Conservation (phyloP, 345 rosid genomes). For the Kernera saxatilis region DNA sequence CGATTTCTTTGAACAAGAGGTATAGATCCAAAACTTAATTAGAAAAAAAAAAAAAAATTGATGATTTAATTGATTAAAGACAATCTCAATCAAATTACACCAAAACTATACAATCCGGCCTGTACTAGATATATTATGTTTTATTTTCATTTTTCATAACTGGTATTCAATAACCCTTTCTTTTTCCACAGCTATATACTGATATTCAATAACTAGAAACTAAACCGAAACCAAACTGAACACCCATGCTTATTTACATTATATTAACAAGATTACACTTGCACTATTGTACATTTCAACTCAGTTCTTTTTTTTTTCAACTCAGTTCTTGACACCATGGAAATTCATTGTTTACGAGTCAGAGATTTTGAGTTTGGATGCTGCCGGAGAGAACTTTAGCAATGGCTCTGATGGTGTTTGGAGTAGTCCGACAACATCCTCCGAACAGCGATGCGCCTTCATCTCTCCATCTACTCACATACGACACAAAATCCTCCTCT, state of each 20-base stretch:
- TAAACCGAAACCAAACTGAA: not conserved
- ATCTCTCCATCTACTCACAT: conserved; percentile 56
- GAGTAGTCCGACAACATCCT: conserved; percentile 94
- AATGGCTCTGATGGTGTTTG: conserved; percentile 67
- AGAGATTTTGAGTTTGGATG: conserved; percentile 5
- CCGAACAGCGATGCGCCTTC: conserved; percentile 79
- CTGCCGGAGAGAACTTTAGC: conserved; percentile 37
- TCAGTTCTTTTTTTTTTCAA: too few relatives aligned
- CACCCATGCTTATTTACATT: not conserved
- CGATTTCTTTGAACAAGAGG: too few relatives aligned
- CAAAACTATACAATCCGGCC: too few relatives aligned
- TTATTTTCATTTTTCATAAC: too few relatives aligned
- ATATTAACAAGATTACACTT: not conserved
- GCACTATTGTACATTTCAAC: not conserved
- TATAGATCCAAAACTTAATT: too few relatives aligned
- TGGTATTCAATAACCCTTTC: too few relatives aligned
- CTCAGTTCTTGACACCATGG: not conserved
- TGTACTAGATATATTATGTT: too few relatives aligned
- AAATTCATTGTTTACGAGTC: not conserved
- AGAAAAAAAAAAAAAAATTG: too few relatives aligned
- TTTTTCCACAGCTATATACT: too few relatives aligned
- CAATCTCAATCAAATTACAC: too few relatives aligned
- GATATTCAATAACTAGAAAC: too few relatives aligned
- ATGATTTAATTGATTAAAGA: too few relatives aligned
- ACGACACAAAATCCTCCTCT: conserved; percentile 78